Evolutionary conservation across 805 yeast species (phyloP), one percentile per base, ranked within the genome.

Genomic region (Sugiyamaella marilandica): DNA sequence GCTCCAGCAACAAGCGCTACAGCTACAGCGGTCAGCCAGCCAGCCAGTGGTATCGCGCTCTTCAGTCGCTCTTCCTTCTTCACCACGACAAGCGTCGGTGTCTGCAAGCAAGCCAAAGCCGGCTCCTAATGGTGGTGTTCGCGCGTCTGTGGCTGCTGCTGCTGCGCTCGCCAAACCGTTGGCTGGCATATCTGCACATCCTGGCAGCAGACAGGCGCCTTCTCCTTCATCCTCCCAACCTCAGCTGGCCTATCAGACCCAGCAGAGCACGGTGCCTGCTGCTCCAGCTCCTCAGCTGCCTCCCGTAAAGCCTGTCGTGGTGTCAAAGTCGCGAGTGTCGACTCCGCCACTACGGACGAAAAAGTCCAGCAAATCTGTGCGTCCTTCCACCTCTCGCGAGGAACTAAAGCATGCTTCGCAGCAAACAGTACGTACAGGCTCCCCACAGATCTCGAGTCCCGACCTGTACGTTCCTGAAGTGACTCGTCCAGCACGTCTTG

Each of bases 61-160:
- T 32, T 31, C 47, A 29, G 37, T 18, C 10, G 19, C 18, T 18
- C 26, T 18, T 18, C 37, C 37, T 10, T 10, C 43, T 4, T 39
- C 43, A 10, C 43, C 43, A 39, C 45, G 33, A 11, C 45, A 41
- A 45, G 36, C 47, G 8, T 11, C 47, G 29, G 47, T 21, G 13
- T n/a, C 33, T 10, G 37, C 26, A 10, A 44, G 49, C 19, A 44
- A 39, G 24, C 46, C 58, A 14, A 18, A 14, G 18, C 48, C 48
- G 16, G 45, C 45, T 18, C 53, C 51, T 16, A 45, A 32, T 32
- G 48, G 47, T 5, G 51, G 49, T 14, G 49, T 44, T 9, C 13
- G 44, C 5, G 52, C 52, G 19, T 53, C 57, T 5, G 50, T 47
- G 10, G 64, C 64, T n/a, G 62, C 64, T 11, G 61, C 64, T 14